A percentile compares a stretch with the other conserved stretches of the same genome.
phyloP scores from a whole-genome alignment of 108 stramenopile species.

The Cyclotella distinguenda region DNA sequence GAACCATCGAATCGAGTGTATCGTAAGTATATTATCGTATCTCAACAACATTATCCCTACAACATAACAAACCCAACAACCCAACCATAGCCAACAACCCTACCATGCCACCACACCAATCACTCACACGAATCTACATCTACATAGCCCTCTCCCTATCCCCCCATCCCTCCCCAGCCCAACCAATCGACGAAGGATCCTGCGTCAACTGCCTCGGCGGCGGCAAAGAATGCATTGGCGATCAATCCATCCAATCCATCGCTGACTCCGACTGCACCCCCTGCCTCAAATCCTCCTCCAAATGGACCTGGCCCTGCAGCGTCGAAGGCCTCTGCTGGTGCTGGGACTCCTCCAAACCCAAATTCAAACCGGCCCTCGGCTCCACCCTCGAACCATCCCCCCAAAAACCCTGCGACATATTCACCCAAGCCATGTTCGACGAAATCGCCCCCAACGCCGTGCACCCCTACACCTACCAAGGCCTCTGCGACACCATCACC shows the following conservation, averaged over 20 bases:
- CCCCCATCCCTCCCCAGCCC: not conserved
- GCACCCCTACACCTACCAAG: conserved; percentile 41
- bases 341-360: conserved; percentile 41
- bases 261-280: conserved; percentile 28
- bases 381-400: conserved; percentile 24
- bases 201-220: conserved; percentile 37
- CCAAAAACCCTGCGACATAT: conserved; percentile 38
- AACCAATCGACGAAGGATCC: conserved; percentile 12
- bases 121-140: not conserved
- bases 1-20: no score
- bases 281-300: conserved; percentile 28
- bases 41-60: no score
- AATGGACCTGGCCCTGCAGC: conserved; percentile 44
- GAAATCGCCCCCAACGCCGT: conserved; percentile 40
- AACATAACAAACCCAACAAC: not conserved
- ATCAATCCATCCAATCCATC: conserved; percentile 30
- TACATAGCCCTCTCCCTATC: not conserved
- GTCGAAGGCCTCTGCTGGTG: conserved; percentile 40
- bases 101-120: not conserved
- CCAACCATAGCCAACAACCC: not conserved
- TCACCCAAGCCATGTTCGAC: conserved; percentile 38
- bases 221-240: conserved; percentile 33
- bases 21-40: no score
- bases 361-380: conserved; percentile 29
- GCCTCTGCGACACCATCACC: conserved; percentile 37